These are phyloP conservation scores for Sclerotinia borealis DNA, from an alignment of 2,329 filamentous ascomycete genomes.

Conservation along the genomic window DNA sequence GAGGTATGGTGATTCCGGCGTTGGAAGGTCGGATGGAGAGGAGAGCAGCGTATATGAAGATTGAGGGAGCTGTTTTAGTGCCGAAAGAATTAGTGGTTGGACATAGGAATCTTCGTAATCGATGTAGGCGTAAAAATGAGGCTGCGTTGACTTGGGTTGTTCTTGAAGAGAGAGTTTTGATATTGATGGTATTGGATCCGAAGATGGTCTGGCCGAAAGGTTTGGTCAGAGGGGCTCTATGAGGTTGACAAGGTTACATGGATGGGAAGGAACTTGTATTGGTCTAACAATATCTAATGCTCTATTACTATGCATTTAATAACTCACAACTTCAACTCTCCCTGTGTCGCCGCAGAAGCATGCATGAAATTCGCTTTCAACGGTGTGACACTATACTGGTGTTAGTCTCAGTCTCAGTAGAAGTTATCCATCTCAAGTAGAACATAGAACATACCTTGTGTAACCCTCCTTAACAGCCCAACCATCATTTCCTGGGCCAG, in stretches of 20 bases:
- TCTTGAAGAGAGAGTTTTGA: slow-evolving; percentile 21
- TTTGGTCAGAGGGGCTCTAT: slow-evolving; percentile 12
- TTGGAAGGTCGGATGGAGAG: slow-evolving; percentile 35
- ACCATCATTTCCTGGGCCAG: slow-evolving; percentile 78
- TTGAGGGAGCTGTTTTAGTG: slow-evolving; percentile 58
- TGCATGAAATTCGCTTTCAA: slow-evolving; percentile 92
- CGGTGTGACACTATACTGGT: slow-evolving; percentile 68
- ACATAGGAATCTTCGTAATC: slow-evolving; percentile 87
- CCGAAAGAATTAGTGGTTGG: slow-evolving; percentile 72
- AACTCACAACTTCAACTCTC: slow-evolving; percentile 78
- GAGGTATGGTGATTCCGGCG: slow-evolving; percentile 37
- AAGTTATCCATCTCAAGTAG: slow-evolving; percentile 2
- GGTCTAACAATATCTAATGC: slow-evolving; percentile 32
- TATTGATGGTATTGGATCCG: slow-evolving; percentile 16
- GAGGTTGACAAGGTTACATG: not conserved
- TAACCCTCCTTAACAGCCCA: slow-evolving; percentile 85
- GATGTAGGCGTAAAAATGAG: slow-evolving; percentile 62
- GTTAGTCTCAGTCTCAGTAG: slow-evolving; percentile 19
- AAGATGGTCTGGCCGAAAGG: slow-evolving; percentile 13
- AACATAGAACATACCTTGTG: slow-evolving; percentile 60
- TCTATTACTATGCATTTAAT: slow-evolving; percentile 31
- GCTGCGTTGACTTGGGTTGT: slow-evolving; percentile 19
- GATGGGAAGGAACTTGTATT: slow-evolving; percentile 23
- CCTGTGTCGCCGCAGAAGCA: slow-evolving; percentile 53
- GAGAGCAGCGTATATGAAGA: slow-evolving; percentile 50